Conservation (phyloP, 768 basidiomycete genomes). For the Mycena amicta region DNA sequence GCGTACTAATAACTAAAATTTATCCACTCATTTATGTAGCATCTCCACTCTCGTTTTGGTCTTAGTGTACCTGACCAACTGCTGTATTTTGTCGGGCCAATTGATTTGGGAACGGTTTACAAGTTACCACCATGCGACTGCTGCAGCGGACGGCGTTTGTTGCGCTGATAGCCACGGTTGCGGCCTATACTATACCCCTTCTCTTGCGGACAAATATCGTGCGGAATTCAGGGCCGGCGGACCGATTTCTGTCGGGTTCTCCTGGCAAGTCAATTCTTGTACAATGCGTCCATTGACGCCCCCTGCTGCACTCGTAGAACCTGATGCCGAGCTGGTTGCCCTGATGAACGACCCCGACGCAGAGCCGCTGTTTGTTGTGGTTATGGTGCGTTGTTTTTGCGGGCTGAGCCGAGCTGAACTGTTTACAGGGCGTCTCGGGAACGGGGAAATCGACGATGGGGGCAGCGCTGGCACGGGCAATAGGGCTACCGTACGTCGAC, state of each 20-base stretch:
- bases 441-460: conserved; percentile 78
- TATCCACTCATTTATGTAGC: background rate
- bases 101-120: background rate
- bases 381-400: conserved; percentile 23
- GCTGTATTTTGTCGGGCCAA: background rate
- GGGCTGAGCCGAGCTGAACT: background rate
- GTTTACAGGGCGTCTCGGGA: conserved; percentile 66
- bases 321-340: background rate
- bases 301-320: background rate
- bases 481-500: conserved; percentile 81
- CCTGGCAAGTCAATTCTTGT: background rate
- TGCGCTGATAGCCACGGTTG: background rate
- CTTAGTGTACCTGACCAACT: background rate
- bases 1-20: background rate
- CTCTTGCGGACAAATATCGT: background rate
- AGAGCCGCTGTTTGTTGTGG: conserved; percentile 23
- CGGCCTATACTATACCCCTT: background rate
- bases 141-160: background rate
- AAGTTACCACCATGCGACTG: background rate
- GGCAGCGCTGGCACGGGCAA: conserved; percentile 54
- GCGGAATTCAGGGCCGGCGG: background rate
- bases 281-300: background rate
- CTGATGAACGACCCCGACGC: conserved; percentile 1
- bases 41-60: background rate
- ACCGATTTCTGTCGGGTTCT: background rate